phyloP scores from a whole-genome alignment of 768 basidiomycete genomes.

The Podaxis sp. region DNA sequence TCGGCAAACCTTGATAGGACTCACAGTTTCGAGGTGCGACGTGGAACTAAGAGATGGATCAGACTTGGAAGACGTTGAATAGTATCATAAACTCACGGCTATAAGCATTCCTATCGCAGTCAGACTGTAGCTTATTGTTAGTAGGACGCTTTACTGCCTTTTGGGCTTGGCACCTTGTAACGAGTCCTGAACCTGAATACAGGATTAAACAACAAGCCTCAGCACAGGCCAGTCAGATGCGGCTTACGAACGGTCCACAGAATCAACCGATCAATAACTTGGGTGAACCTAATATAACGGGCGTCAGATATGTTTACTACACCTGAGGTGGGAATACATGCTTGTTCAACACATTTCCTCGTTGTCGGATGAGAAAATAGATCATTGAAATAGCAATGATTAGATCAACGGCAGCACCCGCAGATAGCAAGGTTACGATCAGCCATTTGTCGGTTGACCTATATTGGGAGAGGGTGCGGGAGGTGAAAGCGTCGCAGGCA shows the following conservation, averaged over 20 bases:
- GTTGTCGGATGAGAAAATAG: neutral
- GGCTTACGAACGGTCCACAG: constrained; percentile 6
- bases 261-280: constrained; percentile 2
- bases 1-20: neutral
- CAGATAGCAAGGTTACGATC: neutral
- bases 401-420: constrained; percentile 1
- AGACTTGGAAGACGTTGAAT: neutral
- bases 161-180: neutral
- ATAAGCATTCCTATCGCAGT: constrained; percentile 1
- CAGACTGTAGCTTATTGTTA: neutral
- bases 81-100: neutral
- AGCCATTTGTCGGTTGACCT: neutral
- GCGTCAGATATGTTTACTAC: neutral
- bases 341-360: neutral
- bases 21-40: neutral
- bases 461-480: constrained; percentile 1
- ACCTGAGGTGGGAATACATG: neutral
- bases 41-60: neutral
- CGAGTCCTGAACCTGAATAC: neutral
- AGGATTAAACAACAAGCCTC: neutral
- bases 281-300: neutral
- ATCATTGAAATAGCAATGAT: constrained; percentile 13
- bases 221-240: neutral
- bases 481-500: neutral
- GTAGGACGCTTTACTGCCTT: neutral